Evolutionary conservation across 148 eudicot genomes (phyloP), one percentile per base, ranked within the genome.

Genomic region (Cornus controversa): DNA sequence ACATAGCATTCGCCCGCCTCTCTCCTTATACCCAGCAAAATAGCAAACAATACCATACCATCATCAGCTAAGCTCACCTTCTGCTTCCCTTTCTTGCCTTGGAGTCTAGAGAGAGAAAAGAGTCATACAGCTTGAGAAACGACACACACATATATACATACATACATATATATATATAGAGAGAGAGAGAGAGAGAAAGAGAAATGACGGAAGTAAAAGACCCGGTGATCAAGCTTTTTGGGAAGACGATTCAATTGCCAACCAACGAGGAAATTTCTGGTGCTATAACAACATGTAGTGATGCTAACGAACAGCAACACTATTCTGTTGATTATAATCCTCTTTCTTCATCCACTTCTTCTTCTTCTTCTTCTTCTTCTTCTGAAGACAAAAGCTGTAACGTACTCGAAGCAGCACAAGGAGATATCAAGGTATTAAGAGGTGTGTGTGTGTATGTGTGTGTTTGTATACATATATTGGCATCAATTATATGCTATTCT

Each of bases 151-250:
- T 8, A 47, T 2, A 57, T 2, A 57, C 6, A 57, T 2, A 57
- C 23, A 57, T 14, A 26, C 27, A 37, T 54, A 20, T 8, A 66
- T 6, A 28, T 4, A 45, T n/a, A 72, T 10, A 54, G 0, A 77
- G 20, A 37, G 29, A 47, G 69, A 54, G 23, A n/a, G n/a, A n/a
- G n/a, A n/a, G n/a, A n/a, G n/a, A n/a, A n/a, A n/a, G n/a, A n/a
- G n/a, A n/a, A n/a, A 90, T 90, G 93, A 76, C 85, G 29, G 87
- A 82, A 45, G 75, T 65, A 26, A 86, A 74, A 67, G 86, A 91
- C 77, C 76, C 79, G 14, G 85, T 85, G 34, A 91, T 91, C 27
- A 92, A 84, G 85, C 86, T 89, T 72, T 92, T 92, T 77, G 94
- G 94, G 69, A 89, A 84, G 80, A 89, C 81, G 28, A 91, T 91